Percentiles rank a stretch among this genome's conserved stretches.
Evolutionary conservation across 805 yeast species (phyloP).

Genomic region (Wickerhamomyces kurtzmanii): DNA sequence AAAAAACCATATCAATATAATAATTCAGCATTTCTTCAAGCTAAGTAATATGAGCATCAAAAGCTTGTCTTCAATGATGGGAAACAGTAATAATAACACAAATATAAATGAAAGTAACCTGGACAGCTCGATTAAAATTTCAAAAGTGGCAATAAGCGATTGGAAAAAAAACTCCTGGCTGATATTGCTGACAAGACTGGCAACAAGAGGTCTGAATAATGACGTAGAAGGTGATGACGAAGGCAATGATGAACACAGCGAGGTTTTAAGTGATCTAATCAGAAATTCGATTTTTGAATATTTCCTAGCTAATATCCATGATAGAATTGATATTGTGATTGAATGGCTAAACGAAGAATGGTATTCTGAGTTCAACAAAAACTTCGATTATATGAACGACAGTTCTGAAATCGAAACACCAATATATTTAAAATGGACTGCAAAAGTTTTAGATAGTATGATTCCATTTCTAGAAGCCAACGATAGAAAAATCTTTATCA

Average conservation of each 20-base stretch:
- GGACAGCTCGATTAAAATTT: constrained; percentile 15
- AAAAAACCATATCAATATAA: constrained; percentile 42
- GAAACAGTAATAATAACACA: constrained; percentile 7
- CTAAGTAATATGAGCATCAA: constrained; percentile 25
- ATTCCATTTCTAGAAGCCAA: constrained; percentile 76
- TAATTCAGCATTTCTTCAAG: constrained; percentile 49
- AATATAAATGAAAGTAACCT: constrained; percentile 6
- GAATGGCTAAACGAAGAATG: constrained; percentile 97
- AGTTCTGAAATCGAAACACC: constrained; percentile 26
- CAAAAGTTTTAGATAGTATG: constrained; percentile 62
- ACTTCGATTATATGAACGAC: constrained; percentile 13
- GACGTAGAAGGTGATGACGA: constrained; percentile 1
- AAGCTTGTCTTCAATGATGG: constrained; percentile 9
- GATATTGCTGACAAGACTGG: constrained; percentile 60
- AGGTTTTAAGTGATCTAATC: constrained; percentile 47
- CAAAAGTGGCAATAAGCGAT: constrained; percentile 26
- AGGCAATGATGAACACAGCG: constrained; percentile 13
- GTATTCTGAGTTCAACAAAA: constrained; percentile 43
- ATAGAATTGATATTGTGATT: constrained; percentile 62
- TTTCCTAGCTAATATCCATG: constrained; percentile 63
- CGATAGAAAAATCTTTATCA: constrained; percentile 72
- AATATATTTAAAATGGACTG: constrained; percentile 59
- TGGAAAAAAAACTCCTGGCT: constrained; percentile 74
- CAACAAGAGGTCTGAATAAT: constrained; percentile 63
- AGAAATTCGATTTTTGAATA: constrained; percentile 65